phyloP scores from a whole-genome alignment of 2,329 filamentous ascomycete genomes.

The Bretziella fagacearum region DNA sequence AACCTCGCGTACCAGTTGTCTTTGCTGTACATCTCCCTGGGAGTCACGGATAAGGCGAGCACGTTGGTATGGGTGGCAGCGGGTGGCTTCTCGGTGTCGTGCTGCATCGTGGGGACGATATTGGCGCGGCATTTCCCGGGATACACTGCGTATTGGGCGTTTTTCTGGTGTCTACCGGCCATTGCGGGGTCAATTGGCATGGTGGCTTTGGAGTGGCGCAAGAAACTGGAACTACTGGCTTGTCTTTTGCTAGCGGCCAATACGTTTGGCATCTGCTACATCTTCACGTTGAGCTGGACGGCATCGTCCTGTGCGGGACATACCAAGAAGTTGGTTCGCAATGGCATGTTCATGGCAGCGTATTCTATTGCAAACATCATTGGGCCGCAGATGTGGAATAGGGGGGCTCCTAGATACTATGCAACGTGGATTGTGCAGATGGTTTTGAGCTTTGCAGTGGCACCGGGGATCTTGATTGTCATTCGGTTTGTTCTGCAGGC shows the following conservation, averaged over 20 bases:
- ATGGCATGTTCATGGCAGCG: slow-evolving; percentile 25
- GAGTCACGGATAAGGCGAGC: slow-evolving; percentile 23
- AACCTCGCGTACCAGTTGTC: slow-evolving; percentile 27
- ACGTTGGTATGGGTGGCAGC: slow-evolving; percentile 21
- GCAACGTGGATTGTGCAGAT: slow-evolving; percentile 19
- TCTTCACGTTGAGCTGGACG: slow-evolving; percentile 23
- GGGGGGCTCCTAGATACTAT: slow-evolving; percentile 19
- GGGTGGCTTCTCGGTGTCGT: not conserved
- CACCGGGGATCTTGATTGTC: not conserved
- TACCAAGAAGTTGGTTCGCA: slow-evolving; percentile 28
- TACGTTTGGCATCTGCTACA: slow-evolving; percentile 16
- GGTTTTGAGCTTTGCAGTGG: slow-evolving; percentile 13
- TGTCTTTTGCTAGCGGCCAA: slow-evolving; percentile 18
- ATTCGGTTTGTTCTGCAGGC: not conserved
- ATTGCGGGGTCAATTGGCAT: slow-evolving; percentile 19
- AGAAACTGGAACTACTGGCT: slow-evolving; percentile 18
- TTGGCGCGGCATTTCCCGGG: slow-evolving; percentile 15
- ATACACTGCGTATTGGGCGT: slow-evolving; percentile 17
- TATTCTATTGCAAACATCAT: slow-evolving; percentile 23
- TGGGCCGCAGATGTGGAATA: slow-evolving; percentile 24
- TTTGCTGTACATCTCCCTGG: slow-evolving; percentile 22
- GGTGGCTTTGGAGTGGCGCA: slow-evolving; percentile 19
- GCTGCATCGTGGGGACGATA: slow-evolving; percentile 15
- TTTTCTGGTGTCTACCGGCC: slow-evolving; percentile 19
- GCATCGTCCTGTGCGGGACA: slow-evolving; percentile 23